Evolutionary conservation across 164 flowering plant species (phyloP).

Genomic region (Platanus orientalis): DNA sequence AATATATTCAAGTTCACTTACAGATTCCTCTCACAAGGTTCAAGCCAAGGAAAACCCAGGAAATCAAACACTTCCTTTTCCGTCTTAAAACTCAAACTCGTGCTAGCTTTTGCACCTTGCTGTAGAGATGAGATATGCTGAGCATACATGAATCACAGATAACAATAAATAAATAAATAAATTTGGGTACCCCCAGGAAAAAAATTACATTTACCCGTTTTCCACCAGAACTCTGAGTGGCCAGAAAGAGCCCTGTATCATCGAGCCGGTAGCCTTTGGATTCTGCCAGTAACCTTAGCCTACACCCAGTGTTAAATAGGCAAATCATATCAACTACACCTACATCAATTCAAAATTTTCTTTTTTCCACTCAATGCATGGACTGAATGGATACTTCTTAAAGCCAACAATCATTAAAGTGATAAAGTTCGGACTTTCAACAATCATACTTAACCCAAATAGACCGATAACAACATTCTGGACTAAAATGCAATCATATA

Average conservation of each 20-base stretch:
- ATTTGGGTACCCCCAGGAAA: neutral
- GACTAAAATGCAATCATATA: too few relatives aligned
- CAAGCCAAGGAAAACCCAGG: conserved; percentile 89
- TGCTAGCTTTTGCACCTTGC: conserved; percentile 57
- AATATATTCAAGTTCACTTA: conserved; percentile 24
- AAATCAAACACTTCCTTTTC: conserved; percentile 91
- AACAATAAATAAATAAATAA: neutral
- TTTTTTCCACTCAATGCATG: too few relatives aligned
- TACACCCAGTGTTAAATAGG: conserved; percentile 25
- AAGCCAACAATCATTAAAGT: too few relatives aligned
- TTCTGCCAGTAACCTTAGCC: conserved; percentile 88
- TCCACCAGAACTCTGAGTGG: conserved; percentile 69
- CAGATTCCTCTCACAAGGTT: conserved; percentile 88
- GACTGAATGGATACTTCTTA: too few relatives aligned
- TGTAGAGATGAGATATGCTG: neutral
- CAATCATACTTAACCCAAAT: too few relatives aligned
- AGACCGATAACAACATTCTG: too few relatives aligned
- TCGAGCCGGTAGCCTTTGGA: conserved; percentile 92
- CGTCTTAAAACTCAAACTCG: conserved; percentile 58
- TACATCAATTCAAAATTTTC: too few relatives aligned
- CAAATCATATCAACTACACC: neutral
- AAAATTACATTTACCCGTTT: conserved; percentile 47
- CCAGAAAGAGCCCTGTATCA: conserved; percentile 86
- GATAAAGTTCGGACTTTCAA: too few relatives aligned
- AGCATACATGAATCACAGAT: neutral